Base-by-base conservation (phyloP, 2,329 filamentous ascomycete genomes). In the Cladophialophora yegresii region DNA sequence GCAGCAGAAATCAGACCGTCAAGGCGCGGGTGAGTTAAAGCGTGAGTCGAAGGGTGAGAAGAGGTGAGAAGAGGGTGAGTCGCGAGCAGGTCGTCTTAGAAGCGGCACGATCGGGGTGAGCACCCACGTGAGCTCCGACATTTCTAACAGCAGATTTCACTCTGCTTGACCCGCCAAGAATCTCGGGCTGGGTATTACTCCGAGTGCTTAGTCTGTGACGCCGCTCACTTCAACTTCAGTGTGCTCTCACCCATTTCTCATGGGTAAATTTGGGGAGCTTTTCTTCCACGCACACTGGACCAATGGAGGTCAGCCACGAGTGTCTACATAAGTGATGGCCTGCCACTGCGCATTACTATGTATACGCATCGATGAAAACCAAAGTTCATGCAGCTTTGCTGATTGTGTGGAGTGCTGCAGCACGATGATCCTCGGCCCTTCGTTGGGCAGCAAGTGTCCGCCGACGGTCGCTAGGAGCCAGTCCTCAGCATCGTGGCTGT, bases 321-420 rank as follows among this genome's bases (percentile, higher is more conserved):
- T 36, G 40, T 56, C 28, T n/a, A 36, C 53, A 43, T 30, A 36
- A 8, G 36, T 23, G 40, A 57, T 54, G 47, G 33, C 47, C 50
- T 50, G 26, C 49, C 32, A 32, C 23, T 36, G 36, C 40, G 22
- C 54, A 26, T 26, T 50, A 32, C 22, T 26, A 23, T 36, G 33
- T 32, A 16, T 26, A 23, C 40, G 33, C 32, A 16, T 51, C 54
- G 54, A 56, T 50, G 32, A 43, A 33, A 51, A 65, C 32, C 28
- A 58, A 54, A 51, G 63, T 68, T 68, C 63, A 65, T 68, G 66
- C 66, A 64, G 33, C 33, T 40, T 8, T 20, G 32, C 47, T 47
- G 54, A 45, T 62, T 54, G 58, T 54, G 47, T 53, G 54, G 54
- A 60, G 57, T 54, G 58, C 56, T 28, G 20, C 30, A 51, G 57